phyloP scores from a whole-genome alignment of 192 early-diverging fungal genomes.

The Pecoramyces ruminantium region DNA sequence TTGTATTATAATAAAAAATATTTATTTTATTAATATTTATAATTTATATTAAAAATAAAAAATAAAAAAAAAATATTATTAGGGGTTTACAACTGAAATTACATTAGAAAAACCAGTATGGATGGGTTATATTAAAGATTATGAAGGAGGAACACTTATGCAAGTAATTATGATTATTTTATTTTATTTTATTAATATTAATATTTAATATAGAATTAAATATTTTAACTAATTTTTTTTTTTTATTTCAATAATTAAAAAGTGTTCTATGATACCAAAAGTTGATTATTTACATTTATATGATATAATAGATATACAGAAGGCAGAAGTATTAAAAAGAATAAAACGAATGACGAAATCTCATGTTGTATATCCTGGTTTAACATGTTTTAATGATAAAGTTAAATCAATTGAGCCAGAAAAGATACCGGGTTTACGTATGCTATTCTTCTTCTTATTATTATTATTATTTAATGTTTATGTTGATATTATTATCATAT shows the following conservation, averaged over 20 bases:
- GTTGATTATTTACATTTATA: slow-evolving; percentile 65
- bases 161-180: slow-evolving; percentile 26
- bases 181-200: neutral
- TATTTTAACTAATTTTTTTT: too few species aligned
- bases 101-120: slow-evolving; percentile 80
- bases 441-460: neutral
- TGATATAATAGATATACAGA: slow-evolving; percentile 56
- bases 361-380: slow-evolving; percentile 63
- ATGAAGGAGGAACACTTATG: slow-evolving; percentile 96
- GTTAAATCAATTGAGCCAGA: slow-evolving; percentile 47
- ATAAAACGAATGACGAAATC: slow-evolving; percentile 57
- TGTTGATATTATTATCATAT: neutral
- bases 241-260: too few species aligned
- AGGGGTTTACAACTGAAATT: slow-evolving; percentile 95
- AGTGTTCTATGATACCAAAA: slow-evolving; percentile 83
- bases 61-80: too few species aligned
- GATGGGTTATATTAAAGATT: slow-evolving; percentile 99
- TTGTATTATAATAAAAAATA: too few species aligned
- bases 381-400: slow-evolving; percentile 44
- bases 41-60: too few species aligned
- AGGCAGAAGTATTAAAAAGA: slow-evolving; percentile 64
- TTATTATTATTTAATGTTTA: slow-evolving; percentile 15
- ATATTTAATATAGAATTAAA: too few species aligned
- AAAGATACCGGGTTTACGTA: slow-evolving; percentile 65
- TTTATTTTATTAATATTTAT: too few species aligned